phyloP scores from a whole-genome alignment of 371 early-diverging fungal species.

The Blakeslea trispora region DNA sequence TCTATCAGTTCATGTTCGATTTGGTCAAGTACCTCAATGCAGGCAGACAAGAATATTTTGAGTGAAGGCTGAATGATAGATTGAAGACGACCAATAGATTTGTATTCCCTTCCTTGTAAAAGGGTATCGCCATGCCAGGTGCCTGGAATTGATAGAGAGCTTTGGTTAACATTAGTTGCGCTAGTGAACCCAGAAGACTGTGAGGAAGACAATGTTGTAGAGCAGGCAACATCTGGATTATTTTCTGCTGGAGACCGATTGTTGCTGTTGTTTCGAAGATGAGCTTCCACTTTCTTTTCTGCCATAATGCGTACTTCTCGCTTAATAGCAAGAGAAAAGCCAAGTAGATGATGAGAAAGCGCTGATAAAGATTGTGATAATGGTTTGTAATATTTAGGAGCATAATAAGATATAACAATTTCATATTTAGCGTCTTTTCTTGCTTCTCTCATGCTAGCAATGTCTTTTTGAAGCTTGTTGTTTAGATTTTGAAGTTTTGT shows the following conservation, averaged over 20 bases:
- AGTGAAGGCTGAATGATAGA: conserved; percentile 25
- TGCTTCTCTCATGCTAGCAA: conserved; percentile 29
- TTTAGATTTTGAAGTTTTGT: conserved; percentile 21
- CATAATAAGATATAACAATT: conserved; percentile 34
- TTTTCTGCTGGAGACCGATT: neutral
- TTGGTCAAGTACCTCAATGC: conserved; percentile 14
- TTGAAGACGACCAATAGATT: conserved; percentile 32
- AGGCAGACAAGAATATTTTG: conserved; percentile 20
- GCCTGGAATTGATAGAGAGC: neutral
- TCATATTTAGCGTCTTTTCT: conserved; percentile 46
- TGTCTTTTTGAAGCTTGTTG: conserved; percentile 25
- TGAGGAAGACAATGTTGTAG: neutral
- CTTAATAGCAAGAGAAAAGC: conserved; percentile 35
- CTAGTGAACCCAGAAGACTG: too few relatives aligned
- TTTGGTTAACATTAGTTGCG: neutral
- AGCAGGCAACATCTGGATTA: neutral
- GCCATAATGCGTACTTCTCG: conserved; percentile 27
- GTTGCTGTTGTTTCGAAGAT: conserved; percentile 7
- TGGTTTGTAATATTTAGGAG: conserved; percentile 30
- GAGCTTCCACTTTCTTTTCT: conserved; percentile 17
- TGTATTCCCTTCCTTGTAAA: conserved; percentile 26
- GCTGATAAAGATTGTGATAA: conserved; percentile 28
- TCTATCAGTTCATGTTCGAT: conserved; percentile 22
- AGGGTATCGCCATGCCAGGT: conserved; percentile 3
- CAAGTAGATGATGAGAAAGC: conserved; percentile 31